phyloP scores from a whole-genome alignment of 257 asterid species.

The Solanum ossicruentum region DNA sequence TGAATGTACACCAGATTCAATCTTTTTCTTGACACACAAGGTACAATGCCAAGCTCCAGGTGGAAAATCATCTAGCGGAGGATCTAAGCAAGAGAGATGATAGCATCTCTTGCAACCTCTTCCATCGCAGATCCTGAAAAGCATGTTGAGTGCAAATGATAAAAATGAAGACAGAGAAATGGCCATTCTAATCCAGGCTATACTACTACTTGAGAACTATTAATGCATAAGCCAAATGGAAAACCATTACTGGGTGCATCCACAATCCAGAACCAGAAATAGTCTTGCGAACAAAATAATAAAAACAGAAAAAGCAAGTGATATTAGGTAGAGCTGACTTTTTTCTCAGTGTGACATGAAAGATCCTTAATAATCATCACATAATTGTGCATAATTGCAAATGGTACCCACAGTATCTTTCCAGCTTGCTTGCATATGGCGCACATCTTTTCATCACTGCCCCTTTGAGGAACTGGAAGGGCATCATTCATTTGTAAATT shows the following conservation, averaged over 20 bases:
- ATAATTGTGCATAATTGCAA: conserved; percentile 8
- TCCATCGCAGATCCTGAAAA: conserved; percentile 51
- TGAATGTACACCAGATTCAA: conserved; percentile 47
- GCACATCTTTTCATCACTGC: conserved; percentile 21
- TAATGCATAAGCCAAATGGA: background rate
- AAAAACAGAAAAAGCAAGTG: background rate
- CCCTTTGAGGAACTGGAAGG: conserved; percentile 20
- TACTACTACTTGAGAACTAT: background rate
- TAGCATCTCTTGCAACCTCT: conserved; percentile 44
- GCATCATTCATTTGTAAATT: conserved; percentile 5
- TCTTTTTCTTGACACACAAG: conserved; percentile 48
- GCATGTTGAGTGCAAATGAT: conserved; percentile 2
- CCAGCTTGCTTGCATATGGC: conserved; percentile 40
- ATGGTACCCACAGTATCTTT: conserved; percentile 68
- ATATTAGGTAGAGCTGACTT: background rate
- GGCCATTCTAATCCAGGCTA: background rate
- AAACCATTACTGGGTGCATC: background rate
- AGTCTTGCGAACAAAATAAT: background rate
- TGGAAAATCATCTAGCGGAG: conserved; percentile 24
- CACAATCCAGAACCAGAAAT: background rate
- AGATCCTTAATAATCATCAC: background rate
- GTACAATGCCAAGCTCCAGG: conserved; percentile 66
- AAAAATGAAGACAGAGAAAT: background rate
- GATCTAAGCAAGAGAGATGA: conserved; percentile 45
- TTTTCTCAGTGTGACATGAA: background rate